Evolutionary conservation across 768 basidiomycete species (phyloP).

Genomic region (Serendipita sp.): DNA sequence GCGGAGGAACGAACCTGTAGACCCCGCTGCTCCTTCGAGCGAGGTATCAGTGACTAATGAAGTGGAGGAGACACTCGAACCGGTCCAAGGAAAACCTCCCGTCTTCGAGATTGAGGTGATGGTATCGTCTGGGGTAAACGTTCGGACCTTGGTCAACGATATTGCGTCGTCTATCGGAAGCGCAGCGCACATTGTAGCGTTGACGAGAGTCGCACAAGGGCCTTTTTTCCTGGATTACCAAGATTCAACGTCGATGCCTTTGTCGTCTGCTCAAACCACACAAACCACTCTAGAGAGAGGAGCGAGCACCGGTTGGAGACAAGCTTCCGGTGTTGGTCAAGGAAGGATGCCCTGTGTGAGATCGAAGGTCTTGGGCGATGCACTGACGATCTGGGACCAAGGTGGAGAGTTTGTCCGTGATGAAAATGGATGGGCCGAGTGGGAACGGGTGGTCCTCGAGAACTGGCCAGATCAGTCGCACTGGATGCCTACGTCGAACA

Average conservation of each 20-base stretch:
- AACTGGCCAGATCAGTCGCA: constrained; percentile 15
- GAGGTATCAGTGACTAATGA: background rate
- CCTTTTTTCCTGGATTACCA: constrained; percentile 36
- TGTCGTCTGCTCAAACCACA: too few relatives aligned
- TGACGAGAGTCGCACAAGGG: constrained; percentile 78
- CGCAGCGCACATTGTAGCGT: constrained; percentile 84
- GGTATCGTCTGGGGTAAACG: constrained; percentile 94
- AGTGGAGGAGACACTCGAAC: background rate
- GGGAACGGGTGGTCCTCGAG: constrained; percentile 72
- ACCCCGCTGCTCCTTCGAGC: constrained; percentile 15
- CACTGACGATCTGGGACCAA: constrained; percentile 29
- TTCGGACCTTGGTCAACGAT: constrained; percentile 90
- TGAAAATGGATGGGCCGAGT: constrained; percentile 53
- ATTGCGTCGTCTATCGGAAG: constrained; percentile 69
- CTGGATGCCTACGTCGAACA: background rate
- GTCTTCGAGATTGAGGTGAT: constrained; percentile 83
- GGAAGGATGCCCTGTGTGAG: constrained; percentile 49
- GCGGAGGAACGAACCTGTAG: constrained; percentile 13
- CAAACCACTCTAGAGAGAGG: background rate
- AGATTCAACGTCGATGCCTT: background rate
- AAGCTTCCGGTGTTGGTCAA: too few relatives aligned
- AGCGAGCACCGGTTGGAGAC: too few relatives aligned
- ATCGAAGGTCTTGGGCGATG: constrained; percentile 58
- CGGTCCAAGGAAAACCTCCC: constrained; percentile 30
- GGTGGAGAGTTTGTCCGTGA: constrained; percentile 33